Evolutionary conservation across 495 filamentous ascomycete species (phyloP).

Genomic region (Xanthoparmelia taractica): DNA sequence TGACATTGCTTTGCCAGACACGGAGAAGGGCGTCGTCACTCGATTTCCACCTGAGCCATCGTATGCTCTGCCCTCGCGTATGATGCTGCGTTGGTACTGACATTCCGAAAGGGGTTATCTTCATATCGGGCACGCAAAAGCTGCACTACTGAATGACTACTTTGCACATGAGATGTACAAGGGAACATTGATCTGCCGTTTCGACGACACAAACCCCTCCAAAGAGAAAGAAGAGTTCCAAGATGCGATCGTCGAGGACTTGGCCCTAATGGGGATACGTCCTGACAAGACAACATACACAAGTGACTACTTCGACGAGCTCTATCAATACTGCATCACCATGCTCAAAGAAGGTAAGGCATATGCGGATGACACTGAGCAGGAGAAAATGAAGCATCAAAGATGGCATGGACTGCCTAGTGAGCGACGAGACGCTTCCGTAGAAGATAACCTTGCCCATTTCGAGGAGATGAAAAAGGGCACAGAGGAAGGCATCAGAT

Average conservation of each 20-base stretch:
- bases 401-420: conserved; percentile 68
- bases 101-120: conserved; percentile 60
- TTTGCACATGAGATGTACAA: conserved; percentile 86
- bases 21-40: conserved; percentile 87
- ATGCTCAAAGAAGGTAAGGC: conserved; percentile 80
- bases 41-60: conserved; percentile 95
- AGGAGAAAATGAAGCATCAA: conserved; percentile 76
- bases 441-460: conserved; percentile 70
- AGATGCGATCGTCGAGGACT: conserved; percentile 79
- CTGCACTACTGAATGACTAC: conserved; percentile 86
- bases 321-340: conserved; percentile 67
- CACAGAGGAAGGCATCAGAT: conserved; percentile 62
- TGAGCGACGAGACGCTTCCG: conserved; percentile 62
- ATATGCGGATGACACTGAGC: conserved; percentile 84
- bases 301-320: conserved; percentile 82
- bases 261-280: conserved; percentile 76
- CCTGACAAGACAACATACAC: conserved; percentile 73
- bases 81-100: conserved; percentile 12
- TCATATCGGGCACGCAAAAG: conserved; percentile 91
- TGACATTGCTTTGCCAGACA: conserved; percentile 79
- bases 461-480: conserved; percentile 88
- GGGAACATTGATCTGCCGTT: conserved; percentile 72
- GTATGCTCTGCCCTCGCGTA: conserved; percentile 37
- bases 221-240: conserved; percentile 93
- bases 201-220: conserved; percentile 89